Evolutionary conservation across 371 early-diverging fungal genomes (phyloP), one percentile per base, ranked within the genome.

Genomic region (Mortierella sp.): DNA sequence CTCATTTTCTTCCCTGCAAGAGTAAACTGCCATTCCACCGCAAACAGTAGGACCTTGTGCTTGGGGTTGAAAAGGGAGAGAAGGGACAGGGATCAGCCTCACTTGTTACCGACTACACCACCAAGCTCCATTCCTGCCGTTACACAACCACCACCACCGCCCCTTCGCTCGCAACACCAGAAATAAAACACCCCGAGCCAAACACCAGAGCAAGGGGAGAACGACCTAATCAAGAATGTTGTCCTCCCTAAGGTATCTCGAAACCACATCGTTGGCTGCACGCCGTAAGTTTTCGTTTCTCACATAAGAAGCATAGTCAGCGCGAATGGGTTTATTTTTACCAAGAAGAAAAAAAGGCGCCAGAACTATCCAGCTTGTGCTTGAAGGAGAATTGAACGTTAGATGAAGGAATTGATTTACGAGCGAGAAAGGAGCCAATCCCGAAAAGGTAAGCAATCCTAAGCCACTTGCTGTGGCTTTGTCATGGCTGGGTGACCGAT

Each of bases 381-480:
- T 1, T 31, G 31, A 31, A 5, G n/a, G n/a, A n/a, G n/a, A n/a
- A n/a, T n/a, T n/a, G n/a, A n/a, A n/a, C n/a, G n/a, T n/a, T n/a
- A n/a, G n/a, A n/a, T n/a, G n/a, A n/a, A n/a, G n/a, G n/a, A n/a
- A n/a, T 46, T 59, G 59, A 59, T 59, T 59, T 59, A 16, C 59
- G 31, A 59, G 28, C 59, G 48, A 46, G 13, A 2, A 46, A 46
- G 13, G 2, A 16, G 14, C 19, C 16, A 6, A 16, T 59, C 59
- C 59, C 59, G 59, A 59, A 59, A 59, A 59, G 59, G 59, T 16
- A 59, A 59, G 59, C 59, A 59, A 59, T 59, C 14, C 59, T 59
- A 59, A 59, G 59, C 59, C 59, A 59, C 14, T 14, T 4, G 6
- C 13, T 16, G 24, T 59, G 59, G 59, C 59, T 59, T 59, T 31